phyloP scores from a whole-genome alignment of 257 asterid genomes.

The Solanum medicagineum region DNA sequence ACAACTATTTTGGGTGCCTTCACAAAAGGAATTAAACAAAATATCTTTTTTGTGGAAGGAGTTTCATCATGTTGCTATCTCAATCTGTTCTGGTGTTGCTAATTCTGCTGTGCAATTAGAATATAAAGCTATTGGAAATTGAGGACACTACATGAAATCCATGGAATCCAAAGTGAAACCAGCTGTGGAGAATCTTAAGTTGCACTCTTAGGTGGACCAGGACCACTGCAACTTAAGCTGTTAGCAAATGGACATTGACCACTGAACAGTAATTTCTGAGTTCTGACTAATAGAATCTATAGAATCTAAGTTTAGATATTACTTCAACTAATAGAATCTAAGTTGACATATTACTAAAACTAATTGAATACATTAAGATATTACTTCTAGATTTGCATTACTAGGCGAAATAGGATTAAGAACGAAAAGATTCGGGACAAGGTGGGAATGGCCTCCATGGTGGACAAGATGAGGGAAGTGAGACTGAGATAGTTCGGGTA shows the following conservation, averaged over 20 bases:
- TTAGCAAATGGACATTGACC: background rate
- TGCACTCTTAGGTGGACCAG: background rate
- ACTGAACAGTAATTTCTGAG: background rate
- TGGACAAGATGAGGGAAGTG: background rate
- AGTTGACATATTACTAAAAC: background rate
- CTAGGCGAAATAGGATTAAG: background rate
- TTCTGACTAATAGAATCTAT: background rate
- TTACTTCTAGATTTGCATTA: background rate
- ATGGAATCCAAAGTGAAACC: background rate
- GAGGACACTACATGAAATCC: background rate
- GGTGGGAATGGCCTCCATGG: background rate
- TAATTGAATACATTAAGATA: background rate
- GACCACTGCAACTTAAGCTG: background rate
- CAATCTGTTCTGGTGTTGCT: background rate
- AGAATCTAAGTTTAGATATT: background rate
- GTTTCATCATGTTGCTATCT: background rate
- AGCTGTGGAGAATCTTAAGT: background rate
- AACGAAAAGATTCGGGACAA: background rate
- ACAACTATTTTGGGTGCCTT: background rate
- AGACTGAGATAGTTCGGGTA: background rate
- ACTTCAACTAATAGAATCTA: background rate
- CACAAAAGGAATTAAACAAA: background rate
- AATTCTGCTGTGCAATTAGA: background rate
- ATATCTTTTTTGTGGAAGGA: background rate
- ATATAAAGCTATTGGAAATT: background rate